These are phyloP conservation scores for Penicillium palitans DNA, from an alignment of 2,329 filamentous ascomycete species.

Conservation along the genomic window DNA sequence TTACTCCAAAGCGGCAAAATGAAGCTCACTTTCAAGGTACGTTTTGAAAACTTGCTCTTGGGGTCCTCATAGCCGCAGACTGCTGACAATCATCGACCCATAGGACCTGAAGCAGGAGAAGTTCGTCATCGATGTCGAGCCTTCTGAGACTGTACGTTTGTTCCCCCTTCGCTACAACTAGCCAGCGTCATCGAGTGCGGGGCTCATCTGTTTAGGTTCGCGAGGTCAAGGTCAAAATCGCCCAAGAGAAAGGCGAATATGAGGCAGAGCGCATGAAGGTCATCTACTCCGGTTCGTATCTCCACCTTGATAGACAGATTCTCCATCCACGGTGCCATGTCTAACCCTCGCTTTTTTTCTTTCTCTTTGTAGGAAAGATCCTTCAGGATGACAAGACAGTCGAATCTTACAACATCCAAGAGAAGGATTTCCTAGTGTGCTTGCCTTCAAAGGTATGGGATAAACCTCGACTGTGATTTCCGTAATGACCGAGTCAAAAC, in stretches of 20 bases:
- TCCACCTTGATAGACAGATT: not conserved
- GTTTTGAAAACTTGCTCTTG: constrained; percentile 20
- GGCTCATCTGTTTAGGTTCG: constrained; percentile 65
- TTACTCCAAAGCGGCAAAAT: constrained; percentile 50
- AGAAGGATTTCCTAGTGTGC: constrained; percentile 99
- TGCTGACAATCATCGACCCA: constrained; percentile 22
- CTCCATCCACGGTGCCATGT: not conserved
- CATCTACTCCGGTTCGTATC: constrained; percentile 85
- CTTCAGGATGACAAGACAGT: constrained; percentile 96
- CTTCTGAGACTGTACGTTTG: constrained; percentile 77
- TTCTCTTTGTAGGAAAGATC: constrained; percentile 74
- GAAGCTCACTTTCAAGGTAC: constrained; percentile 72
- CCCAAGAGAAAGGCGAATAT: constrained; percentile 83
- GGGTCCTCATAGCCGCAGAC: constrained; percentile 16
- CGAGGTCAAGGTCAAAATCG: constrained; percentile 88
- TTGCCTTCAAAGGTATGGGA: constrained; percentile 87
- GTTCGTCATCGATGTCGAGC: constrained; percentile 93
- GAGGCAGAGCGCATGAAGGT: constrained; percentile 88
- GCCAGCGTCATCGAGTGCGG: constrained; percentile 31
- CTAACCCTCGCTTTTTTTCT: constrained; percentile 12
- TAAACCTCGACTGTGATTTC: not conserved
- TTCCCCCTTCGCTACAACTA: constrained; percentile 11
- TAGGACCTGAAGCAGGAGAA: constrained; percentile 99
- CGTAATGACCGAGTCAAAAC: not conserved
- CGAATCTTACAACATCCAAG: constrained; percentile 96